Conservation (phyloP, 768 basidiomycete species). For the Tricholoma hemisulphureum region DNA sequence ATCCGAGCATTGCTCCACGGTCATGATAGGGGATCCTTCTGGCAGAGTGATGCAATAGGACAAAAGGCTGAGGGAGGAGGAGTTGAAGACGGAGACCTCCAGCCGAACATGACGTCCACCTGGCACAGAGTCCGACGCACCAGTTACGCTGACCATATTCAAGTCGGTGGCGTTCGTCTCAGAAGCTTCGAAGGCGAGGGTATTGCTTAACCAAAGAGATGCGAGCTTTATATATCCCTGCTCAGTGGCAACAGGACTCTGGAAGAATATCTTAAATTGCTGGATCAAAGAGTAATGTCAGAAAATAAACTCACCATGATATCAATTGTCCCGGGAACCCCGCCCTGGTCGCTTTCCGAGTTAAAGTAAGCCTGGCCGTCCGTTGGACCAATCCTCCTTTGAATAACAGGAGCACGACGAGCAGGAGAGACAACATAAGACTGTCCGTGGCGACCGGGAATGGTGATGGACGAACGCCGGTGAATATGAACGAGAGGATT, state of each 20-base stretch:
- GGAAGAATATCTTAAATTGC: not conserved
- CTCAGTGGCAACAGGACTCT: slow-evolving; percentile 9
- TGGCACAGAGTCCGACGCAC: slow-evolving; percentile 5
- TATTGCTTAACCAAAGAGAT: slow-evolving; percentile 16
- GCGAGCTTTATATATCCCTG: slow-evolving; percentile 13
- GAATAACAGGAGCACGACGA: slow-evolving; percentile 6
- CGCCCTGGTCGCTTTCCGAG: slow-evolving; percentile 4
- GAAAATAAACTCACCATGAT: slow-evolving; percentile 41
- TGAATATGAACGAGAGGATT: not conserved
- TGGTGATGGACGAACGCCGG: not conserved
- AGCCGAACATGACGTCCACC: slow-evolving; percentile 39
- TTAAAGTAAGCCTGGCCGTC: not conserved
- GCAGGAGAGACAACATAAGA: slow-evolving; percentile 25
- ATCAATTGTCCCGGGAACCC: slow-evolving; percentile 43
- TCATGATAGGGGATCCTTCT: slow-evolving; percentile 32
- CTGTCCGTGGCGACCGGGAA: slow-evolving; percentile 24
- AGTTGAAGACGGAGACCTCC: slow-evolving; percentile 26
- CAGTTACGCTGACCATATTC: slow-evolving; percentile 32
- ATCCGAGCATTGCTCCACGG: slow-evolving; percentile 42
- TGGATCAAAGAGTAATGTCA: not conserved
- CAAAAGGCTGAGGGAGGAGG: slow-evolving; percentile 33
- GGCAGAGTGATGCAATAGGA: slow-evolving; percentile 51
- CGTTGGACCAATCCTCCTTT: not conserved
- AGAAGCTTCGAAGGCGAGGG: slow-evolving; percentile 49
- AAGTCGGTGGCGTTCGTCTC: slow-evolving; percentile 45